Percentiles rank a stretch among this genome's conserved stretches.
phyloP scores from a whole-genome alignment of 1,284 basidiomycete genomes.

The Thelephora terrestris region DNA sequence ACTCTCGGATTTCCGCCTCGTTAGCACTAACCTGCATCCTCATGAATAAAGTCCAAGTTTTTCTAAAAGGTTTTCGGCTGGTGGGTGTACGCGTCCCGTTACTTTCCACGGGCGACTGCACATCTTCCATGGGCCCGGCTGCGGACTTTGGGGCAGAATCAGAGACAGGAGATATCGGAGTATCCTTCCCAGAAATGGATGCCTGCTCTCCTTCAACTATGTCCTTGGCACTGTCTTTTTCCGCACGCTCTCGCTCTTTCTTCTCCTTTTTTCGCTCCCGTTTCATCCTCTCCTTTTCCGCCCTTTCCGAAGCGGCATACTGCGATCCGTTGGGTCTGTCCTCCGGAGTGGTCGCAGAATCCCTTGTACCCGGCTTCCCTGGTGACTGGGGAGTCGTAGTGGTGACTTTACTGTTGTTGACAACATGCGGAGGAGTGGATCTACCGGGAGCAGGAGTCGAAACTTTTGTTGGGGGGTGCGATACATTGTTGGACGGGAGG shows the following conservation, averaged over 20 bases:
- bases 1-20: slow-evolving; percentile 65
- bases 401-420: slow-evolving; percentile 19
- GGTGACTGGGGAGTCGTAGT: slow-evolving; percentile 25
- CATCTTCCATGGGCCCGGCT: slow-evolving; percentile 30
- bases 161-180: slow-evolving; percentile 24
- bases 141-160: slow-evolving; percentile 19
- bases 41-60: slow-evolving; percentile 83
- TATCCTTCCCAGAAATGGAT: slow-evolving; percentile 31
- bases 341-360: slow-evolving; percentile 23
- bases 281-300: slow-evolving; percentile 42
- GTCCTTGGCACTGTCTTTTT: slow-evolving; percentile 28
- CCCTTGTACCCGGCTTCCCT: slow-evolving; percentile 28
- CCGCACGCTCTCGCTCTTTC: slow-evolving; percentile 39
- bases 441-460: slow-evolving; percentile 24
- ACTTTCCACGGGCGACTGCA: slow-evolving; percentile 43
- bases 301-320: slow-evolving; percentile 27
- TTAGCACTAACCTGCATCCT: slow-evolving; percentile 48
- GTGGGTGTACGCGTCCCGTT: slow-evolving; percentile 60
- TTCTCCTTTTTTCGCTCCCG: slow-evolving; percentile 50
- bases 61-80: slow-evolving; percentile 46
- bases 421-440: slow-evolving; percentile 17
- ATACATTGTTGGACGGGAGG: slow-evolving; percentile 20
- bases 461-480: slow-evolving; percentile 27
- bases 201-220: slow-evolving; percentile 14
- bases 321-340: slow-evolving; percentile 28